Evolutionary conservation across 768 basidiomycete species (phyloP).

Genomic region (Pleurotus platypus): DNA sequence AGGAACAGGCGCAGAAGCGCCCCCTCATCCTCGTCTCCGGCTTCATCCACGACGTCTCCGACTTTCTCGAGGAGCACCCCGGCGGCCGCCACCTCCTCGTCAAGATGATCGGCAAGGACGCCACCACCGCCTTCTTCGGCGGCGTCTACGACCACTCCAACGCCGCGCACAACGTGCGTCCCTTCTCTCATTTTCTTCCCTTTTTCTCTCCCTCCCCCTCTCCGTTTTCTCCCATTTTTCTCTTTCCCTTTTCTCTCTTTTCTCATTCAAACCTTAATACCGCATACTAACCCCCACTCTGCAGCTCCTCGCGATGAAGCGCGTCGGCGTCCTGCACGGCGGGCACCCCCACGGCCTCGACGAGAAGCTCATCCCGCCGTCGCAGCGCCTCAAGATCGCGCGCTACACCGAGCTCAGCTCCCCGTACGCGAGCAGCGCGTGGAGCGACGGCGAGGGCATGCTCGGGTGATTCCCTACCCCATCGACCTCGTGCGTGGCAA

Average conservation of each 20-base stretch:
- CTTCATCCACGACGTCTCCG: conserved; percentile 85
- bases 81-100: conserved; percentile 82
- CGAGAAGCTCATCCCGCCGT: conserved; percentile 51
- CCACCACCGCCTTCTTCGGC: conserved; percentile 91
- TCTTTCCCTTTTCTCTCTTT: too few relatives aligned
- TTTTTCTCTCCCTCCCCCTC: too few relatives aligned
- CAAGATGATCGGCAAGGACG: conserved; percentile 85
- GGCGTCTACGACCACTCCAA: conserved; percentile 60
- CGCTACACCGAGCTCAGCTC: conserved; percentile 12
- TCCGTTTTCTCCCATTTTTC: too few relatives aligned
- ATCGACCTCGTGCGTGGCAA: too few relatives aligned
- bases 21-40: conserved; percentile 85
- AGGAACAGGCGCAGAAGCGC: conserved; percentile 72
- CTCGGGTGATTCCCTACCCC: neutral
- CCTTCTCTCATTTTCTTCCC: neutral
- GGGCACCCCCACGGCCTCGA: conserved; percentile 42
- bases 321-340: conserved; percentile 54
- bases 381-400: conserved; percentile 22
- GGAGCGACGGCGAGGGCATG: conserved; percentile 13
- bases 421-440: conserved; percentile 7
- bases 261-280: too few relatives aligned
- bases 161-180: conserved; percentile 48
- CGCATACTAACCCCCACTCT: too few relatives aligned
- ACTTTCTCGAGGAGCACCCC: conserved; percentile 87
- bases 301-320: conserved; percentile 47